Base-by-base conservation (phyloP, 2,329 filamentous ascomycete species). In the Ophiostoma himal-ulmi region DNA sequence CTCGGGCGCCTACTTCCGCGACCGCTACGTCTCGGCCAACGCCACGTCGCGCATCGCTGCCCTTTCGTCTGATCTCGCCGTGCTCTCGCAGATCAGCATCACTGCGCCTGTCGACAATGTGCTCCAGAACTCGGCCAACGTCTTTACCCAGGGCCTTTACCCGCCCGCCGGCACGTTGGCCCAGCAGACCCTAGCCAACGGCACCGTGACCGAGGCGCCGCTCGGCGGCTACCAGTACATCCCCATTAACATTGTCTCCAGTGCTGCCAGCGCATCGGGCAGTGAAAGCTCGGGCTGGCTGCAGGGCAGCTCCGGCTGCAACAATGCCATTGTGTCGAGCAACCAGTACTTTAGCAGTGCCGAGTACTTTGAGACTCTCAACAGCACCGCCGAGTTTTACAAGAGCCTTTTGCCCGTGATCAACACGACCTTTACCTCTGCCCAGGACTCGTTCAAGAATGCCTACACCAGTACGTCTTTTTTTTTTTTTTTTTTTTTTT, bases 121-220 rank as follows among this genome's bases (percentile, higher is more conserved):
- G 22, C 85, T 97, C 39, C 90, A 94, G 78, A 91, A 87, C 80
- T 94, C 92, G 2, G 92, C 92, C 71, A 83, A 86, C 65, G 91
- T 87, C 41, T 97, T 96, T 81, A 81, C 94, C 39, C 94, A 97
- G 81, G 93, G 89, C 39, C 83, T 97, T 26, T 97, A 97, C 78
- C 94, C 94, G 11, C 92, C 94, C 0, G 87, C 89, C 1, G 88
- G 88, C 70, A 73, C 78, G 17, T 77, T 79, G 6, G 83, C 84
- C 11, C 80, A 83, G 48, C 84, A 91, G 79, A 87, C 82, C 1
- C 85, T 97, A 57, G 87, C 86, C 75, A 93, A 96, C 78, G 90
- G 90, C 68, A 86, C 86, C 30, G 82, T 80, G 4, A 82, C 94
- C 14, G 81, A 87, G 71, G 82, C 88, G 1, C 93, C 94, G 0